Base-by-base conservation (phyloP, 2,329 filamentous ascomycete species). In the Phialophora verrucosa region DNA sequence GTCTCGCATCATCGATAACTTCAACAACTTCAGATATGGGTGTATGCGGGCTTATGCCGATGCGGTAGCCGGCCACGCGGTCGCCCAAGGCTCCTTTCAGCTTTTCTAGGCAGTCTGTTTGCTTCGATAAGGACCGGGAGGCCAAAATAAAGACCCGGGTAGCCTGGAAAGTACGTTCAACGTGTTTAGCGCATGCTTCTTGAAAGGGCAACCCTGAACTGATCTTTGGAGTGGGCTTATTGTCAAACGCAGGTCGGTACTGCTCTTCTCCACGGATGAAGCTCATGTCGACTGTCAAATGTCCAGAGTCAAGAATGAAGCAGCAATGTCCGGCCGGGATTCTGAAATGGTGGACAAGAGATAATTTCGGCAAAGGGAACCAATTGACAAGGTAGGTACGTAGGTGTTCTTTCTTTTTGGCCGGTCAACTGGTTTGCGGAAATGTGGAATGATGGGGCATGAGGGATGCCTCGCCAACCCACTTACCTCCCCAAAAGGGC, bases 11-110 rank as follows among this genome's bases (percentile, higher is more conserved):
- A 12, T 49, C 44, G 8, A 50, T 50, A 29, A 59, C 44, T 27
- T 59, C 42, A 4, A 59, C 25, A 17, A 59, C 31, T 35, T 59
- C 57, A 14, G 57, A 59, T 7, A 29, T 31, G 25, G 44, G 44
- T 10, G 57, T 59, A 25, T 59, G 57, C 14, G 57, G 57, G 25
- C 27, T 59, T 17, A 59, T 49, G 14, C 57, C 57, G 17, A 49
- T 25, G 7, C 27, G 25, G 3, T 1, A 20, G 12, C 57, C 57
- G 7, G 35, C 55, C 38, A 59, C 44, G 1, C 25, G 25, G 42
- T 35, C 27, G 38, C 42, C 57, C 38, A 59, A 17, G 3, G 57
- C 57, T 50, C n/a, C 10, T 50, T 23, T 35, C 23, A 59, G 29
- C 14, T n/a, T 50, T n/a, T 59, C 44, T 11, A 49, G 25, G 14